Evolutionary conservation across 2,329 filamentous ascomycete species (phyloP).

Genomic region (Samsoniella hepiali): DNA sequence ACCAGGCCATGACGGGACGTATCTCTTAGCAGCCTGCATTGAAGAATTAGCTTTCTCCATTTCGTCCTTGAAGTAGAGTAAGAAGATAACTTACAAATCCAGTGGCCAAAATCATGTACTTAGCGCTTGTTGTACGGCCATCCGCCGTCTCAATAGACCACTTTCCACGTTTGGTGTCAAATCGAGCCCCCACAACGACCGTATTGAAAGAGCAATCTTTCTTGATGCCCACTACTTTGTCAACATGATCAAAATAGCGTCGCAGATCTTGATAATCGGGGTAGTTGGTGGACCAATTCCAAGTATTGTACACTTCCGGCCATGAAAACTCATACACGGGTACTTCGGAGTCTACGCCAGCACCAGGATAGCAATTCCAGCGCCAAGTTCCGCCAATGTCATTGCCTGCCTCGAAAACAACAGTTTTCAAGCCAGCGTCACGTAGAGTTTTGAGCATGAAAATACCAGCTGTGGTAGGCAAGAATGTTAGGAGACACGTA

Average conservation of each 20-base stretch:
- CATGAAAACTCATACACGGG: constrained; percentile 46
- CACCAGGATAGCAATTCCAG: constrained; percentile 50
- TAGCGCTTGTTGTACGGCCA: constrained; percentile 42
- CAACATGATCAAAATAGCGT: constrained; percentile 54
- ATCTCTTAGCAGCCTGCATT: constrained; percentile 47
- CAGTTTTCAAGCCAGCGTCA: constrained; percentile 41
- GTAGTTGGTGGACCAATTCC: constrained; percentile 49
- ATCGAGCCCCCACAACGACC: constrained; percentile 45
- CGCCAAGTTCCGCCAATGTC: constrained; percentile 48
- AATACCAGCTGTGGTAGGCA: constrained; percentile 27
- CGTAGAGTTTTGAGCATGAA: constrained; percentile 44
- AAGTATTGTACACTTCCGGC: constrained; percentile 44
- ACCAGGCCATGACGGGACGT: constrained; percentile 54
- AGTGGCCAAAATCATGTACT: constrained; percentile 47
- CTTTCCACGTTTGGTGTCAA: constrained; percentile 39
- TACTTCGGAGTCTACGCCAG: constrained; percentile 44
- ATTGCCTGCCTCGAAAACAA: constrained; percentile 46
- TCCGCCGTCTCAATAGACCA: constrained; percentile 46
- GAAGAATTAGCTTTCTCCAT: background rate
- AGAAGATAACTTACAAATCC: constrained; percentile 28
- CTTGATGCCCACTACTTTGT: constrained; percentile 45
- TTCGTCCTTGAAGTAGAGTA: accelerated
- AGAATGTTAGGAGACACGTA: background rate
- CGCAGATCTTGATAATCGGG: constrained; percentile 46
- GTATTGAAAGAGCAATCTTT: constrained; percentile 52